Evolutionary conservation across 2,329 filamentous ascomycete genomes (phyloP).

Genomic region (Harringtonia lauricola): DNA sequence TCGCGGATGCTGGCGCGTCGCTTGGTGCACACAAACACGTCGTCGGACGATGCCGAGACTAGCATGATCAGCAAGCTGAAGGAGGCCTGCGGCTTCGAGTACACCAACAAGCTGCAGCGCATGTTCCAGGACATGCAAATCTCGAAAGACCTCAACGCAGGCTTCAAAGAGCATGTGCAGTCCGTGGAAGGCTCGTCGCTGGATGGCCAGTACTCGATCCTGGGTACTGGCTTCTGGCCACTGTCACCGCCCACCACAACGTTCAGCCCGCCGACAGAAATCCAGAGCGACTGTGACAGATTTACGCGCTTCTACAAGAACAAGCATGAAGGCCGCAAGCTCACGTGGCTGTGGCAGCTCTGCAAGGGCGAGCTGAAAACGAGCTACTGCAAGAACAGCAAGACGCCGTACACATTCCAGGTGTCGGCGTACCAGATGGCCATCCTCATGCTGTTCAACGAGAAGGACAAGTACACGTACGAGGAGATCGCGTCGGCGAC

Average conservation of each 20-base stretch:
- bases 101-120: constrained; percentile 97
- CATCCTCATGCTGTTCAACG: constrained; percentile 88
- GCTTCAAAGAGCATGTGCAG: constrained; percentile 68
- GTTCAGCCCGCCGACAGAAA: constrained; percentile 77
- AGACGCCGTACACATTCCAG: constrained; percentile 91
- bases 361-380: constrained; percentile 96
- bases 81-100: constrained; percentile 96
- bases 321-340: constrained; percentile 92
- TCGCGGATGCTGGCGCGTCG: constrained; percentile 92
- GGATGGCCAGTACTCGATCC: constrained; percentile 83
- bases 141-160: constrained; percentile 88
- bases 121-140: constrained; percentile 99
- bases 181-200: constrained; percentile 59
- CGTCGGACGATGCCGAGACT: constrained; percentile 93
- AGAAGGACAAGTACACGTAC: constrained; percentile 73
- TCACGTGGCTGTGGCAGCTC: constrained; percentile 96
- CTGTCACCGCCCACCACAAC: constrained; percentile 76
- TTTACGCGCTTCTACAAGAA: constrained; percentile 89
- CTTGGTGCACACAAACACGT: constrained; percentile 87
- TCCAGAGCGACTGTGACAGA: constrained; percentile 77
- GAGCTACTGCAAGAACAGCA: constrained; percentile 79
- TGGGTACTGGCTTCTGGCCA: constrained; percentile 97
- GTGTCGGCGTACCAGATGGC: constrained; percentile 98
- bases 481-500: constrained; percentile 80
- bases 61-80: constrained; percentile 99